These are phyloP conservation scores for Saccharum spontaneum DNA, from an alignment of 176 grass and related monocot species.

Conservation along the genomic window DNA sequence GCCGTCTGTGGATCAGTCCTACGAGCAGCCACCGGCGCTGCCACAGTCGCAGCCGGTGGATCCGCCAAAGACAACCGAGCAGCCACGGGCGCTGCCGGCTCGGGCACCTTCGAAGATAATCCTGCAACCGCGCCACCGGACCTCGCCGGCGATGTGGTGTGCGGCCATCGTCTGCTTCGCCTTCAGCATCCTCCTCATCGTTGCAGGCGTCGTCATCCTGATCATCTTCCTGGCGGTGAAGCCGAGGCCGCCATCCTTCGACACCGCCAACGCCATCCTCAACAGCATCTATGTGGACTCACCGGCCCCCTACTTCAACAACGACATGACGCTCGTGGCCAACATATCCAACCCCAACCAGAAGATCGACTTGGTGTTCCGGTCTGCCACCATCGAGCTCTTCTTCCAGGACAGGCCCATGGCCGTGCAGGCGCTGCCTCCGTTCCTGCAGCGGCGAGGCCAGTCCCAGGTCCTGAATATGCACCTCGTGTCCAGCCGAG, in stretches of 20 bases:
- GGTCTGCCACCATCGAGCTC: constrained; percentile 58
- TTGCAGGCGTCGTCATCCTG: constrained; percentile 62
- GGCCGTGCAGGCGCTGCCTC: constrained; percentile 59
- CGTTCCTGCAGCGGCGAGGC: constrained; percentile 55
- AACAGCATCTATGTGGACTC: constrained; percentile 74
- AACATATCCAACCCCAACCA: constrained; percentile 95
- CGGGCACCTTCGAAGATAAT: constrained; percentile 37
- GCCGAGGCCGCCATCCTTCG: constrained; percentile 63
- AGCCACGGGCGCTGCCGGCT: not conserved
- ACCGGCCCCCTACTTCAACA: constrained; percentile 59
- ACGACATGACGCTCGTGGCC: constrained; percentile 66
- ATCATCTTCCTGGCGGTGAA: constrained; percentile 70
- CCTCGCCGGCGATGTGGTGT: constrained; percentile 73
- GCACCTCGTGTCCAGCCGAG: constrained; percentile 86
- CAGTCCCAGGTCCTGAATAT: constrained; percentile 56
- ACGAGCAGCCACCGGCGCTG: constrained; percentile 1
- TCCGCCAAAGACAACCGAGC: constrained; percentile 25
- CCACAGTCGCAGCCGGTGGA: not conserved
- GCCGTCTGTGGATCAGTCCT: not conserved
- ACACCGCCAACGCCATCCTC: constrained; percentile 59
- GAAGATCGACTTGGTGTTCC: constrained; percentile 64
- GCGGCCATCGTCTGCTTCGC: constrained; percentile 72
- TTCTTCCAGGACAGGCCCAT: constrained; percentile 72
- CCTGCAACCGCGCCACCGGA: constrained; percentile 48
- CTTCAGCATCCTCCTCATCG: constrained; percentile 82